Evolutionary conservation across 1,139 yeast genomes (phyloP).

Genomic region (Protomyces gravidus): DNA sequence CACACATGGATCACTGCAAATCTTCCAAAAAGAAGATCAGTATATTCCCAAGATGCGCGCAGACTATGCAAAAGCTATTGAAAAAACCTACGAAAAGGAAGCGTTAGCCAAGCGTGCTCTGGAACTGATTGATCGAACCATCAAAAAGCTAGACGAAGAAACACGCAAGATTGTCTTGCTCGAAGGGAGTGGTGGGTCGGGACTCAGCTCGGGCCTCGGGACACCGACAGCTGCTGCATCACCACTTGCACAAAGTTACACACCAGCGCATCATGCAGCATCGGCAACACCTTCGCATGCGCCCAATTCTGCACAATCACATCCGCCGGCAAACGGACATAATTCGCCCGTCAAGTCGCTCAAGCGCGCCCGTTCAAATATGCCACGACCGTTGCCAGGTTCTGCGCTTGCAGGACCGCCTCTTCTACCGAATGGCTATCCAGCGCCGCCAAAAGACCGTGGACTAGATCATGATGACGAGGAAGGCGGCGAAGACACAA

Average conservation of each 20-base stretch:
- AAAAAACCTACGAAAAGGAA: constrained; percentile 71
- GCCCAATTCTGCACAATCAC: constrained; percentile 15
- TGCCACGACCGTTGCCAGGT: constrained; percentile 16
- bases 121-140: constrained; percentile 28
- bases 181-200: constrained; percentile 18
- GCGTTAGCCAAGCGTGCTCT: constrained; percentile 65
- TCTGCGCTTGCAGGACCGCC: constrained; percentile 24
- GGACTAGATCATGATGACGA: constrained; percentile 54
- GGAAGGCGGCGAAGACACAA: constrained; percentile 38
- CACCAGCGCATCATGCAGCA: constrained; percentile 7
- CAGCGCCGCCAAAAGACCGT: constrained; percentile 25
- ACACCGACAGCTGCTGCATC: constrained; percentile 69
- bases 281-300: constrained; percentile 14
- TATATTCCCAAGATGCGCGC: constrained; percentile 63
- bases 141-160: constrained; percentile 26
- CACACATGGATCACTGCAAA: constrained; percentile 74
- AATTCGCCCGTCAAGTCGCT: constrained; percentile 24
- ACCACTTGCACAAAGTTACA: constrained; percentile 47
- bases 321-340: constrained; percentile 8
- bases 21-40: constrained; percentile 76
- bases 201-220: constrained; percentile 51
- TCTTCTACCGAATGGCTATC: constrained; percentile 23
- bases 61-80: constrained; percentile 58
- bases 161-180: constrained; percentile 16
- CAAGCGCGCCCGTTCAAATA: constrained; percentile 28